Percentiles rank a stretch among this genome's conserved stretches.
Conservation (phyloP, 352 stramenopile genomes). For the Phytophthora cactorum region DNA sequence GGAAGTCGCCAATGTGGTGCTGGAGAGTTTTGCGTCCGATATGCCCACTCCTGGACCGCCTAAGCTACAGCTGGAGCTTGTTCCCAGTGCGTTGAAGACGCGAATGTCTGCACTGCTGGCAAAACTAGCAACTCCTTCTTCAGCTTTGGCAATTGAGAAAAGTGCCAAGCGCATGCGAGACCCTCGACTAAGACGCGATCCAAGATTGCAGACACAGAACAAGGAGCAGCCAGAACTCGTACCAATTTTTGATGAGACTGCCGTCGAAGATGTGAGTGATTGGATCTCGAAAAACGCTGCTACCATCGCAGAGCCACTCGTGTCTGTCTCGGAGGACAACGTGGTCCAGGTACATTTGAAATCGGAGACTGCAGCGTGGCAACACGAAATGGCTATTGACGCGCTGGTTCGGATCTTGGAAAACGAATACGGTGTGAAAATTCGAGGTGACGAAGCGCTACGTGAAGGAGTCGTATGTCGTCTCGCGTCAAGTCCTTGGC, state of each 20-base stretch:
- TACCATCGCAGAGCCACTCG: conserved; percentile 78
- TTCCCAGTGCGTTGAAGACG: conserved; percentile 77
- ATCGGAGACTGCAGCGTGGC: conserved; percentile 60
- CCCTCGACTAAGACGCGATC: conserved; percentile 56
- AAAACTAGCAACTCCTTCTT: conserved; percentile 79
- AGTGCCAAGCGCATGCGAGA: conserved; percentile 75
- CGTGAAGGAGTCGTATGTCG: conserved; percentile 75
- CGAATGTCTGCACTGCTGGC: conserved; percentile 63
- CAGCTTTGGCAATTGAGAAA: conserved; percentile 71
- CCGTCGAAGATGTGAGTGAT: conserved; percentile 69
- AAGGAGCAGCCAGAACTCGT: conserved; percentile 63
- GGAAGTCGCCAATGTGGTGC: conserved; percentile 75
- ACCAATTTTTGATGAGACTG: conserved; percentile 71
- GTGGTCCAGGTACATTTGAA: conserved; percentile 80
- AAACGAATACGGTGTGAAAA: conserved; percentile 76
- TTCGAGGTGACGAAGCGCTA: conserved; percentile 65
- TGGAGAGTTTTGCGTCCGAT: conserved; percentile 70
- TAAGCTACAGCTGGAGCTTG: conserved; percentile 68
- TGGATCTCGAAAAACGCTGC: conserved; percentile 85
- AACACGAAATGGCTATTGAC: conserved; percentile 74
- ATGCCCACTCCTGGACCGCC: conserved; percentile 51
- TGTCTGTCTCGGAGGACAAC: conserved; percentile 81
- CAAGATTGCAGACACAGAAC: conserved; percentile 41
- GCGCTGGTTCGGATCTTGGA: conserved; percentile 74
- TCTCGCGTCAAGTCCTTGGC: conserved; percentile 68